Percentiles rank a stretch among this genome's conserved stretches.
These are phyloP conservation scores for Pseudogymnoascus sp. DNA, from an alignment of 2,329 filamentous ascomycete genomes.

Conservation along the genomic window DNA sequence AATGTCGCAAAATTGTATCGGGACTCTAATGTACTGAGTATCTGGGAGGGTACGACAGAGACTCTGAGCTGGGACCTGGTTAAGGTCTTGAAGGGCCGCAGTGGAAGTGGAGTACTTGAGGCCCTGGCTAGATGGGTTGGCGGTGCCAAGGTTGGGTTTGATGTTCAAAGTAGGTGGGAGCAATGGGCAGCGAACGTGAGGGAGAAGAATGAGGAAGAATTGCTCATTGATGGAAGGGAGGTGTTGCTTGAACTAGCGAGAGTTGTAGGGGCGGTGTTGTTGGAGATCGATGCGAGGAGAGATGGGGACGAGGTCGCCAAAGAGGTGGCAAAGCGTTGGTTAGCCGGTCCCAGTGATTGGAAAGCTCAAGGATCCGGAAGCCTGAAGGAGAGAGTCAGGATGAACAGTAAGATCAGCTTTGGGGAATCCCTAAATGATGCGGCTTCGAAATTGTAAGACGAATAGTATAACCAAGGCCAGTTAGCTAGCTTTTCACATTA, in stretches of 20 bases:
- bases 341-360: conserved; percentile 13
- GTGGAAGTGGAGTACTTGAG: conserved; percentile 30
- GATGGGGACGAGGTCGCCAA: conserved; percentile 28
- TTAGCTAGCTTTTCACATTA: neutral
- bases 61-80: conserved; percentile 53
- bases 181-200: conserved; percentile 15
- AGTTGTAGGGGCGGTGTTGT: conserved; percentile 27
- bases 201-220: conserved; percentile 24
- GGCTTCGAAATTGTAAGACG: conserved; percentile 3
- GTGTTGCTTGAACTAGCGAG: conserved; percentile 27
- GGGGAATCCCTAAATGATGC: neutral
- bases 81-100: conserved; percentile 37
- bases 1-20: conserved; percentile 61
- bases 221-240: conserved; percentile 27
- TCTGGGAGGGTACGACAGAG: conserved; percentile 69
- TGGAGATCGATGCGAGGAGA: conserved; percentile 29
- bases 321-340: conserved; percentile 25
- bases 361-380: neutral
- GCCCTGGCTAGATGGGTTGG: conserved; percentile 38
- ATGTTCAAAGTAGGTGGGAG: conserved; percentile 12
- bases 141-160: conserved; percentile 14
- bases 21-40: conserved; percentile 56
- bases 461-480: no score
- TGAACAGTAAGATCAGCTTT: conserved; percentile 4
- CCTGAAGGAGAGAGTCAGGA: neutral